Evolutionary conservation across 306 rosid genomes (phyloP).

Genomic region (Lupinus albus): DNA sequence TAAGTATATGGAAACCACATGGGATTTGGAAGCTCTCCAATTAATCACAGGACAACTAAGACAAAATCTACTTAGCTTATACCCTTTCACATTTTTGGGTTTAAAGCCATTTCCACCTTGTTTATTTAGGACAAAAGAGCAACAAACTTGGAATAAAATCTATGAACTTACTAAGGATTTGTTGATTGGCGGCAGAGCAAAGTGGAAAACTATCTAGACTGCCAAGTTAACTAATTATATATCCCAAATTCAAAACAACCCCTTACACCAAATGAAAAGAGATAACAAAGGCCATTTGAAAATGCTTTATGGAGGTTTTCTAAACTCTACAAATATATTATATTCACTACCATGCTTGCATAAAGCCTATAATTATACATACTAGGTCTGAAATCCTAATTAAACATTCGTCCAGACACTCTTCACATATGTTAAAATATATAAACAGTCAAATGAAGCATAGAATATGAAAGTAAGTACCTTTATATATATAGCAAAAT

Average conservation of each 20-base stretch:
- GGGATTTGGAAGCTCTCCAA: neutral
- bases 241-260: conserved; percentile 26
- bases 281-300: neutral
- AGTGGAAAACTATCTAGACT: neutral
- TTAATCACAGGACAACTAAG: neutral
- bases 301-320: conserved; percentile 9
- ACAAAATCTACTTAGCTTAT: conserved; percentile 4
- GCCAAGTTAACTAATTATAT: neutral
- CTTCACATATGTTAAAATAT: neutral
- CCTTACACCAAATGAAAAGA: conserved; percentile 3
- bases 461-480: neutral
- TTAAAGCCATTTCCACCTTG: conserved; percentile 7
- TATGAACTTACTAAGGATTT: conserved; percentile 16
- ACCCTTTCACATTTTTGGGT: neutral
- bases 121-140: neutral
- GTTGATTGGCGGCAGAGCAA: conserved; percentile 7
- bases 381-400: neutral
- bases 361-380: neutral
- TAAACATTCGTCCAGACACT: neutral
- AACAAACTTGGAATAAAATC: neutral
- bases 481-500: neutral
- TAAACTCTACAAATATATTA: neutral
- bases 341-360: neutral
- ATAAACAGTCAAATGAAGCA: neutral
- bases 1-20: neutral